Evolutionary conservation across 768 basidiomycete genomes (phyloP), one percentile per base, ranked within the genome.

Genomic region (Lanmaoa rubissima): DNA sequence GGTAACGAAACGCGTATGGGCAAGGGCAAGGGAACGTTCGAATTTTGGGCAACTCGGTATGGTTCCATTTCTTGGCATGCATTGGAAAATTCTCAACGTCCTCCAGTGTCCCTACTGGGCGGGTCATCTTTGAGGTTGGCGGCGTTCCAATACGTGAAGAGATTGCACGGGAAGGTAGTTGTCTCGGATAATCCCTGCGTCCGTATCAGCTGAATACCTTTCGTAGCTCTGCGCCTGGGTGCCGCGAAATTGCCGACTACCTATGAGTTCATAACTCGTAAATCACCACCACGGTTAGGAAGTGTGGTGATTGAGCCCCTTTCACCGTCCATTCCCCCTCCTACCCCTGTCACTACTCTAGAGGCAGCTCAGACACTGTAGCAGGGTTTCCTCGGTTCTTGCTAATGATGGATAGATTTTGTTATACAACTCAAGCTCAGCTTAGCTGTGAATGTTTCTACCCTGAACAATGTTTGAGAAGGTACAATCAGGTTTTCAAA

Each of bases 1-100:
- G 96, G 97, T 52, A 98, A 97, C 65, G 95, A 98, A 74, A 95
- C 94, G 6, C 90, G 97, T 80, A 98, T 98, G 97, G 97, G 97
- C 49, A 98, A 98, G 75, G 97, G 97, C 57, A 99, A 99, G 73
- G 97, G 97, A 45, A 84, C 90, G 0, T 98, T 98, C 65, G 97
- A 98, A 69, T 98, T 81, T 70, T 99, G 97, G 97, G 92, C 95
- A 28, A 92, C 90, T 56, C 84, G 92, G 92, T 93, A 64, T 53
- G 84, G 67, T 36, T 7, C 9, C 10, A 1, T 59, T 13, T 49
- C 41, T 52, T 13, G 21, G 16, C 9, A 9, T 45, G 24, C 13
- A 12, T 36, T 13, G 0, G 14, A 28, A 26, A 19, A 13, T 3
- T 32, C 48, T 59, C n/a, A 52, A 55, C 51, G 21, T 54, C 8